Conservation (phyloP, 2,329 filamentous ascomycete species). For the Emergomyces pasteurianus region DNA sequence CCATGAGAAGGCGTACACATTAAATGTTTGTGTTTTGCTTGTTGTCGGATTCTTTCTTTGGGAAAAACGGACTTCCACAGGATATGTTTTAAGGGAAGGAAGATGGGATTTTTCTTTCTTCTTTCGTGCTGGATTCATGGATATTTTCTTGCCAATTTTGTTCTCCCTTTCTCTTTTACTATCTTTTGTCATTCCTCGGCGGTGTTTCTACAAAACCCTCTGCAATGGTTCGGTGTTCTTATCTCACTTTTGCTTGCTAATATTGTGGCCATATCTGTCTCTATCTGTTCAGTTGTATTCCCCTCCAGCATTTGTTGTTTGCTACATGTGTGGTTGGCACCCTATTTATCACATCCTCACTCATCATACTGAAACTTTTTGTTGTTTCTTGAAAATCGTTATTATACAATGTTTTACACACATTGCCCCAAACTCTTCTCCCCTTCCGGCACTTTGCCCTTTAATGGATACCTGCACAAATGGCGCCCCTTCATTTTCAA, state of each 20-base stretch:
- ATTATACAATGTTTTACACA: neutral
- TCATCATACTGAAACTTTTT: neutral
- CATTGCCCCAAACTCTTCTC: neutral
- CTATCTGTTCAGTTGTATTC: conserved; percentile 5
- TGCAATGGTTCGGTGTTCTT: neutral
- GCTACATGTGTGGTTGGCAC: neutral
- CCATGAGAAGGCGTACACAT: neutral
- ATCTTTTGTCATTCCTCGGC: neutral
- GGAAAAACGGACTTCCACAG: neutral
- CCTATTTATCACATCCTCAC: neutral
- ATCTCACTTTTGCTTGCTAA: conserved; percentile 1
- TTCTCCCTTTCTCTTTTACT: neutral
- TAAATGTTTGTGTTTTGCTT: conserved; percentile 7
- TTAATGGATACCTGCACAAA: neutral
- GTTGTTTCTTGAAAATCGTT: neutral
- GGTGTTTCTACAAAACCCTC: neutral
- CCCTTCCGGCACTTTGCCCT: neutral
- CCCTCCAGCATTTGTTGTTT: neutral
- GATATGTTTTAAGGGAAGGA: no score
- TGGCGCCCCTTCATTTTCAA: neutral
- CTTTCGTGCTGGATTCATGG: conserved; percentile 2
- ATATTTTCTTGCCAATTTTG: conserved; percentile 6
- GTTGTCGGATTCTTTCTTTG: conserved; percentile 1
- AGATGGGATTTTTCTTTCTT: no score
- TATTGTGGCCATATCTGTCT: conserved; percentile 2